Evolutionary conservation across 1,284 basidiomycete species (phyloP).

Genomic region (Fomes fomentarius): DNA sequence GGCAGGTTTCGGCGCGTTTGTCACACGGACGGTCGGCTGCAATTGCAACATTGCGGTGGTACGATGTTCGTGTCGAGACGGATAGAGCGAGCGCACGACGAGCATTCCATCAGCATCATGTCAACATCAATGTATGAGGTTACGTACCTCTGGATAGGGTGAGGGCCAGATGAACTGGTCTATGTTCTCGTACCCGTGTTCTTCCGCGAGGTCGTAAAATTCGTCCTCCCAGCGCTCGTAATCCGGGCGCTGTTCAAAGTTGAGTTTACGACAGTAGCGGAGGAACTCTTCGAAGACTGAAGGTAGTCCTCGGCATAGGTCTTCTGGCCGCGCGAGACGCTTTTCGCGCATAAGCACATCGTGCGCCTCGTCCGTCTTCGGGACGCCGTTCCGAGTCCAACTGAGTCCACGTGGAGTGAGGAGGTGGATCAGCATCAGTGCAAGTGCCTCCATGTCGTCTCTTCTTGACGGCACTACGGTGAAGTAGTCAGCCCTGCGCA

Average conservation of each 20-base stretch:
- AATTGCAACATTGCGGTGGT: not conserved
- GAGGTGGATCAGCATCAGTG: conserved; percentile 77
- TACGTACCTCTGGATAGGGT: conserved; percentile 37
- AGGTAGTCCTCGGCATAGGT: conserved; percentile 71
- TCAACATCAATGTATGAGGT: not conserved
- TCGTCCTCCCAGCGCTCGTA: conserved; percentile 63
- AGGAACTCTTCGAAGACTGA: conserved; percentile 75
- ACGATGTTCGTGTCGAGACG: not conserved
- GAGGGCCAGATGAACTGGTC: conserved; percentile 76
- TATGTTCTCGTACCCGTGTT: conserved; percentile 57
- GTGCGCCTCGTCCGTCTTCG: conserved; percentile 66
- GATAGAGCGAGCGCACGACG: too few species aligned
- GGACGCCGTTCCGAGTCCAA: conserved; percentile 78
- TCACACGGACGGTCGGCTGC: conserved; percentile 28
- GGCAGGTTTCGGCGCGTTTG: conserved; percentile 16
- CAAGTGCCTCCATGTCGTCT: conserved; percentile 75
- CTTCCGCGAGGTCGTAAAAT: conserved; percentile 60
- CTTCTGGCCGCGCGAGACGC: conserved; percentile 56
- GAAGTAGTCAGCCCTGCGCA: too few species aligned
- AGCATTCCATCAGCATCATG: too few species aligned
- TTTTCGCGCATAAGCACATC: conserved; percentile 64
- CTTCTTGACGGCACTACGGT: conserved; percentile 77
- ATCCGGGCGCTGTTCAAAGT: conserved; percentile 68
- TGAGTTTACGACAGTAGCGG: conserved; percentile 65
- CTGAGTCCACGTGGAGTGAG: conserved; percentile 73